Conservation (phyloP, 345 rosid genomes). For the Gossypium arboreum region DNA sequence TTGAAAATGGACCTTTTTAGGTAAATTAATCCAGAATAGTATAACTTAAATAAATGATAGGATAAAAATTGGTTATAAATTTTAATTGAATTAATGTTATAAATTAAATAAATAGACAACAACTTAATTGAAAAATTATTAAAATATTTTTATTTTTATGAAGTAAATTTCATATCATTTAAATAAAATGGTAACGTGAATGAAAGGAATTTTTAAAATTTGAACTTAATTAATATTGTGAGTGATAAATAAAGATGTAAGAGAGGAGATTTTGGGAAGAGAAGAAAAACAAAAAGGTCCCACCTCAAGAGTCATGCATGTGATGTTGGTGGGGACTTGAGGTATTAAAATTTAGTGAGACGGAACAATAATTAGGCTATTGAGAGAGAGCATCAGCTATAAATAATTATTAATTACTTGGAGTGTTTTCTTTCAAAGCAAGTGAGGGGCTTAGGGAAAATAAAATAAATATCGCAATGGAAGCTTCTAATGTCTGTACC, state of each 20-base stretch:
- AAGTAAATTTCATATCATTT: too few species aligned
- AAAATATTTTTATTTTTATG: too few species aligned
- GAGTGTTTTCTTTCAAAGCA: slow-evolving; percentile 9
- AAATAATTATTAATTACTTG: slow-evolving; percentile 6
- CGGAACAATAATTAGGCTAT: slow-evolving; percentile 21
- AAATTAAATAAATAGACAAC: too few species aligned
- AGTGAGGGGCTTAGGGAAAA: not conserved
- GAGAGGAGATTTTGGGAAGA: slow-evolving; percentile 1
- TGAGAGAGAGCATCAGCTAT: slow-evolving; percentile 10
- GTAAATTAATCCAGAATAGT: too few species aligned
- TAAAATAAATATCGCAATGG: slow-evolving; percentile 25
- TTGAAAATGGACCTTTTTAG: too few species aligned
- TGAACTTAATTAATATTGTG: too few species aligned
- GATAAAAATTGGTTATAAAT: too few species aligned
- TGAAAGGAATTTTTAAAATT: too few species aligned
- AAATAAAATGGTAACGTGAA: too few species aligned
- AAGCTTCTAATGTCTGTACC: slow-evolving; percentile 51
- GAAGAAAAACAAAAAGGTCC: slow-evolving; percentile 9
- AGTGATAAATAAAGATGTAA: not conserved
- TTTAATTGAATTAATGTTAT: too few species aligned
- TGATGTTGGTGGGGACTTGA: slow-evolving; percentile 40
- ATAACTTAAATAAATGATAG: too few species aligned
- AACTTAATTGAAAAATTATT: too few species aligned
- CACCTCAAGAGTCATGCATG: slow-evolving; percentile 24
- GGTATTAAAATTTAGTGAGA: slow-evolving; percentile 11